Percentiles rank a stretch among this genome's conserved stretches.
phyloP scores from a whole-genome alignment of 2,329 filamentous ascomycete genomes.

The Fusarium sp. region DNA sequence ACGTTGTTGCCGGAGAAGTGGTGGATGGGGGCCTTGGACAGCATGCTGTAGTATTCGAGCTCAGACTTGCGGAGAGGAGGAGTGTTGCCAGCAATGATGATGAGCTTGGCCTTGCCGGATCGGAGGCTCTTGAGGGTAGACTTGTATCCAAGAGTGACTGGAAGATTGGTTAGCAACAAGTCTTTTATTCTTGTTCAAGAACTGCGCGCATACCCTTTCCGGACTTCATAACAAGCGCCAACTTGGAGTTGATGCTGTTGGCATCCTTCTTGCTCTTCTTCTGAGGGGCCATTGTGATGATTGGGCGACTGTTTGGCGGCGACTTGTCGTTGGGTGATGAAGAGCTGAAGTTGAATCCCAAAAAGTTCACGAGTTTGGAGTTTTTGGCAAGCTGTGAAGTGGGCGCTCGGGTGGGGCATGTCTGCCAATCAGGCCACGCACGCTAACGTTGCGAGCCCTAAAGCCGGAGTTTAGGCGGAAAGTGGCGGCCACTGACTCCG shows the following conservation, averaged over 20 bases:
- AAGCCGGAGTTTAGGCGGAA: constrained; percentile 58
- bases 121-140: constrained; percentile 84
- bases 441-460: constrained; percentile 53
- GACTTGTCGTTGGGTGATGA: constrained; percentile 54
- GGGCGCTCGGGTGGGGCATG: constrained; percentile 40
- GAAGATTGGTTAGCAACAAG: constrained; percentile 33
- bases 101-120: constrained; percentile 97
- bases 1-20: constrained; percentile 99
- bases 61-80: constrained; percentile 98
- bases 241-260: constrained; percentile 75
- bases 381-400: constrained; percentile 43
- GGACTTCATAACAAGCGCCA: constrained; percentile 75
- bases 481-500: constrained; percentile 22
- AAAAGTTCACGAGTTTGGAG: constrained; percentile 48
- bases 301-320: constrained; percentile 55
- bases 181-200: not conserved
- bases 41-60: constrained; percentile 95
- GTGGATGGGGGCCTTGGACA: constrained; percentile 95
- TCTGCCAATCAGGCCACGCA: constrained; percentile 50
- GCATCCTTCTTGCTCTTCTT: constrained; percentile 92
- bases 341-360: constrained; percentile 46
- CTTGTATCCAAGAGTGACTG: constrained; percentile 62
- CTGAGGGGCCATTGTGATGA: constrained; percentile 74
- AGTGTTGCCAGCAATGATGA: constrained; percentile 94
- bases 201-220: constrained; percentile 76